Conservation (phyloP, 164 flowering plant species). For the Magnolia sinica region DNA sequence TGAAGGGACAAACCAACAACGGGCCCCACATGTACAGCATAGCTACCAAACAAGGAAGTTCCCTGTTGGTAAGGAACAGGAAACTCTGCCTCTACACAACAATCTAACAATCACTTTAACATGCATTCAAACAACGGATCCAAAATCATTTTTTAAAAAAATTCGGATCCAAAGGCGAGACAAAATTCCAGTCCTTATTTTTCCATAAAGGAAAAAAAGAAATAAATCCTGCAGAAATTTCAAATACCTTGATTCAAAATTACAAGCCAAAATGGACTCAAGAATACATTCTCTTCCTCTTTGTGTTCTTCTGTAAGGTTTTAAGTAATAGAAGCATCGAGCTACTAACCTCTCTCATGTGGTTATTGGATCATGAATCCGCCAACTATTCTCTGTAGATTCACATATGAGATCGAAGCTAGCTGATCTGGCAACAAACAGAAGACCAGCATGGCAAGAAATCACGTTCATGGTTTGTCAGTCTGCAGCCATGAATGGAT, state of each 20-base stretch:
- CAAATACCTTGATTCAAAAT: neutral
- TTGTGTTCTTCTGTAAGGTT: neutral
- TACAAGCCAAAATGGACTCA: neutral
- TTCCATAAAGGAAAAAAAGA: no score
- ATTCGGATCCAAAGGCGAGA: neutral
- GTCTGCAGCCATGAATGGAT: constrained; percentile 94
- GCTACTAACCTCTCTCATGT: neutral
- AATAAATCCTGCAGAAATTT: neutral
- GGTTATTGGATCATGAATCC: neutral
- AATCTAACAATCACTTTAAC: neutral
- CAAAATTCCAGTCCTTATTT: neutral
- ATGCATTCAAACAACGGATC: neutral
- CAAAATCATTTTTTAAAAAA: no score
- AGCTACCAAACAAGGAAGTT: no score
- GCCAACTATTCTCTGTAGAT: neutral
- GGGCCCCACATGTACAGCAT: no score
- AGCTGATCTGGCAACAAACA: constrained; percentile 4
- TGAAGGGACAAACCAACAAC: no score
- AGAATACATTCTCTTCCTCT: neutral
- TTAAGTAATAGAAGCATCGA: no score
- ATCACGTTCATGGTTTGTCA: constrained; percentile 15
- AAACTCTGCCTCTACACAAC: neutral
- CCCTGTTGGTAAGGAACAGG: no score
- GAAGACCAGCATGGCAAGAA: constrained; percentile 6
- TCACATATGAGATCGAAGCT: neutral